Evolutionary conservation across 805 yeast species (phyloP).

Genomic region (Yamadazyma kitorensis): DNA sequence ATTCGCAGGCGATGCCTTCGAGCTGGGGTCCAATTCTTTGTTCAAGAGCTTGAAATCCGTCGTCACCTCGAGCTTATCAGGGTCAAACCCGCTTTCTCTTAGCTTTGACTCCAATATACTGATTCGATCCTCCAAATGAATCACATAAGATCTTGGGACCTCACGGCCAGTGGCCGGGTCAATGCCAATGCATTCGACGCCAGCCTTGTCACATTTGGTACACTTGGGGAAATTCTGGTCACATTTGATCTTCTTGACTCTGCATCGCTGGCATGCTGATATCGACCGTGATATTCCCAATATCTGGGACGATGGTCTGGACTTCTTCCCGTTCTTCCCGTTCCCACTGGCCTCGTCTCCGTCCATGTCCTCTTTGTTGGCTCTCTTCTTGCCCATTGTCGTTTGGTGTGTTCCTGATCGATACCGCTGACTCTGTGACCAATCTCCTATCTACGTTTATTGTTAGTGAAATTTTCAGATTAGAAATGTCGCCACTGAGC

Average conservation of each 20-base stretch:
- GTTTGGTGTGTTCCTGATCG: no score
- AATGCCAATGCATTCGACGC: conserved; percentile 73
- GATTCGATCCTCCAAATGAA: conserved; percentile 66
- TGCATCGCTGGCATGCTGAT: conserved; percentile 84
- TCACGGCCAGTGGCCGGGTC: conserved; percentile 90
- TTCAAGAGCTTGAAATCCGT: no score
- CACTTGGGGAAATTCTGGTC: conserved; percentile 69
- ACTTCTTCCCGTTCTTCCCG: conserved; percentile 2
- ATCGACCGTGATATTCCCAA: conserved; percentile 57
- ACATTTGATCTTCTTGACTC: conserved; percentile 63
- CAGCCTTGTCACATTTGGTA: conserved; percentile 58
- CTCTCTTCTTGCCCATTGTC: no score
- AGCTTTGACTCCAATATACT: conserved; percentile 53
- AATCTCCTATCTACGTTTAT: no score
- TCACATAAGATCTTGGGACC: conserved; percentile 76
- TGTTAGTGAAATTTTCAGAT: no score
- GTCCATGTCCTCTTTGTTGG: no score
- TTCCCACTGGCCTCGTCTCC: no score
- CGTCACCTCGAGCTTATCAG: conserved; percentile 7
- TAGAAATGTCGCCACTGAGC: no score
- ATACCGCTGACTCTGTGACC: no score
- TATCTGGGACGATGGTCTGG: conserved; percentile 5
- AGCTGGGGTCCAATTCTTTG: no score
- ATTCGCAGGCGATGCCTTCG: no score
- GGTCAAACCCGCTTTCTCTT: conserved; percentile 40